Evolutionary conservation across 305 asterid genomes (phyloP).

Genomic region (Fraxinus xanthoxyloides): DNA sequence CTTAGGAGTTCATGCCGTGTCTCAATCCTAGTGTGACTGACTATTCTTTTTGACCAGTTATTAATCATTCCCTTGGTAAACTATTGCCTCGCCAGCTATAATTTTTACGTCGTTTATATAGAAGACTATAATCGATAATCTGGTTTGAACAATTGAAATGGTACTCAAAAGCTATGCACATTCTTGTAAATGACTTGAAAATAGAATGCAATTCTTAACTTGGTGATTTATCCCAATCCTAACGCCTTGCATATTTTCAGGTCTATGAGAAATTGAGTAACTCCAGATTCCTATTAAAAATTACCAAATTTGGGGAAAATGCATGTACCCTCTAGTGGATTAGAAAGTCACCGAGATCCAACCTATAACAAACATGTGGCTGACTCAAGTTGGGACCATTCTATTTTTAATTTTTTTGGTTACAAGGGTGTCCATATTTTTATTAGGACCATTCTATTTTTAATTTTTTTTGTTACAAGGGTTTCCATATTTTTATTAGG

Average conservation of each 20-base stretch:
- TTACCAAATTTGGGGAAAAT: conserved; percentile 15
- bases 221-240: not conserved
- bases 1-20: not conserved
- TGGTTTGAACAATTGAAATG: not conserved
- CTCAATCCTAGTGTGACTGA: not conserved
- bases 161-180: not conserved
- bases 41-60: not conserved
- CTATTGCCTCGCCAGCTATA: not conserved
- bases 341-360: conserved; percentile 25
- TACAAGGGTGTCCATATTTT: not conserved
- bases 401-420: not conserved
- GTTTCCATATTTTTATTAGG: conserved; percentile 7
- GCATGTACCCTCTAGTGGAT: conserved; percentile 11
- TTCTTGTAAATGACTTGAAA: not conserved
- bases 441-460: conserved; percentile 28
- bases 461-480: not conserved
- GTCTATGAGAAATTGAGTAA: not conserved
- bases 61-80: not conserved
- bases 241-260: conserved; percentile 11
- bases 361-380: conserved; percentile 45
- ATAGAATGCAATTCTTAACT: not conserved
- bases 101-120: not conserved
- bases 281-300: not conserved
- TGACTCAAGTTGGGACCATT: conserved; percentile 43
- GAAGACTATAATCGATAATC: not conserved